phyloP scores from a whole-genome alignment of 1,284 basidiomycete species.

The Papiliotrema nemorosa region DNA sequence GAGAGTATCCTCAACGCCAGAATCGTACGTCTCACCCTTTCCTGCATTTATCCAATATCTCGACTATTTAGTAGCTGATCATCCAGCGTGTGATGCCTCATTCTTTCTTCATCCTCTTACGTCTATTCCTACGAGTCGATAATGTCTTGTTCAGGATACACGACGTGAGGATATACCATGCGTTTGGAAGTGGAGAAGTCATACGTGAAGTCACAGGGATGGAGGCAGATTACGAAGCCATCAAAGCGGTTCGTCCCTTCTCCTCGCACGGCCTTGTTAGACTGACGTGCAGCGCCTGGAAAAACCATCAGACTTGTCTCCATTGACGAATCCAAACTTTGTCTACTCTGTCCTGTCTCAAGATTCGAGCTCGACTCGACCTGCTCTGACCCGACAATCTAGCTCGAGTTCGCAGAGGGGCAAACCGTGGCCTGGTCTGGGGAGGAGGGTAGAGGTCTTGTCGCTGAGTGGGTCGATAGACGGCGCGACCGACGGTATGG shows the following conservation, averaged over 20 bases:
- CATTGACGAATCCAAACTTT: slow-evolving; percentile 83
- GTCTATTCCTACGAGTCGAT: slow-evolving; percentile 94
- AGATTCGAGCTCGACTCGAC: not conserved
- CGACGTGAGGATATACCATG: slow-evolving; percentile 88
- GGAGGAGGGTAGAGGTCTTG: slow-evolving; percentile 42
- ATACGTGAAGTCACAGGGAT: slow-evolving; percentile 82
- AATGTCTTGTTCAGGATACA: slow-evolving; percentile 86
- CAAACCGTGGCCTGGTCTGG: slow-evolving; percentile 76
- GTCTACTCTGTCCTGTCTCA: slow-evolving; percentile 65
- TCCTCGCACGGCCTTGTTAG: not conserved
- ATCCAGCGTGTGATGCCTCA: slow-evolving; percentile 91
- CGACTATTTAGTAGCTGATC: too few species aligned
- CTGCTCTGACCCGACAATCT: slow-evolving; percentile 44
- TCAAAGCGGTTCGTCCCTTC: slow-evolving; percentile 62
- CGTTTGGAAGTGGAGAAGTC: slow-evolving; percentile 60
- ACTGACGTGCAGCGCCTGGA: slow-evolving; percentile 61
- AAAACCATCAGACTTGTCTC: slow-evolving; percentile 76
- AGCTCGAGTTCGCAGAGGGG: slow-evolving; percentile 54
- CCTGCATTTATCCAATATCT: not conserved
- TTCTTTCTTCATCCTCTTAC: slow-evolving; percentile 85
- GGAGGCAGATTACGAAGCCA: slow-evolving; percentile 79
- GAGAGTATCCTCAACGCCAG: slow-evolving; percentile 74
- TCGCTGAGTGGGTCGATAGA: slow-evolving; percentile 11
- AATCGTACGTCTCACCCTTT: slow-evolving; percentile 63
- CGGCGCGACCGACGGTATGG: slow-evolving; percentile 2